These are phyloP conservation scores for Fusarium subtropicale DNA, from an alignment of 2,329 filamentous ascomycete species.

Conservation along the genomic window DNA sequence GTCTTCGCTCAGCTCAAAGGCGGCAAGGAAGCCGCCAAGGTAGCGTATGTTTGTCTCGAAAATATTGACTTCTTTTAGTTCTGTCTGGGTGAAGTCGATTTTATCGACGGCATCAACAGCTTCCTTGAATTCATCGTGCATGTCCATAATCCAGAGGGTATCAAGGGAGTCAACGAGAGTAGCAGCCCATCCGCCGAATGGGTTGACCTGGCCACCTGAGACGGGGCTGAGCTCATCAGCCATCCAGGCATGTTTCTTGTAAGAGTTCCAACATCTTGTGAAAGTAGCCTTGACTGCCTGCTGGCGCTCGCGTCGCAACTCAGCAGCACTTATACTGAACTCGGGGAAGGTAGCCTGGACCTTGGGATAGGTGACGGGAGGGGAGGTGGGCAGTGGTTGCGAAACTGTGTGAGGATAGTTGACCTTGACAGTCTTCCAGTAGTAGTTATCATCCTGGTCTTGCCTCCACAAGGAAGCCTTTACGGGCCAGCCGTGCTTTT, in stretches of 20 bases:
- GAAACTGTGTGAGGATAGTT: constrained; percentile 48
- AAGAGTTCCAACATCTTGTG: constrained; percentile 62
- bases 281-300: constrained; percentile 59
- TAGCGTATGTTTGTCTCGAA: constrained; percentile 81
- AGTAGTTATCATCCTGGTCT: constrained; percentile 44
- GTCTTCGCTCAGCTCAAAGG: constrained; percentile 73
- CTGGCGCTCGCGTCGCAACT: constrained; percentile 51
- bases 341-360: constrained; percentile 52
- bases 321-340: constrained; percentile 38
- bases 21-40: constrained; percentile 75
- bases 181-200: constrained; percentile 75
- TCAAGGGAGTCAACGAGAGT: constrained; percentile 76
- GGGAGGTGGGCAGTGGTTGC: constrained; percentile 48
- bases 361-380: constrained; percentile 48
- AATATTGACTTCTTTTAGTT: constrained; percentile 64
- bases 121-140: constrained; percentile 73
- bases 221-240: constrained; percentile 72
- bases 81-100: constrained; percentile 71
- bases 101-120: constrained; percentile 67
- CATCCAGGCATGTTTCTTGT: constrained; percentile 72
- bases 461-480: constrained; percentile 41
- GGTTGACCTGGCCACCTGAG: constrained; percentile 62
- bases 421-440: constrained; percentile 46
- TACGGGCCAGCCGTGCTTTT: constrained; percentile 39
- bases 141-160: constrained; percentile 78